Evolutionary conservation across 441 rosid genomes (phyloP), one percentile per base, ranked within the genome.

Genomic region (Erodium moschatum): DNA sequence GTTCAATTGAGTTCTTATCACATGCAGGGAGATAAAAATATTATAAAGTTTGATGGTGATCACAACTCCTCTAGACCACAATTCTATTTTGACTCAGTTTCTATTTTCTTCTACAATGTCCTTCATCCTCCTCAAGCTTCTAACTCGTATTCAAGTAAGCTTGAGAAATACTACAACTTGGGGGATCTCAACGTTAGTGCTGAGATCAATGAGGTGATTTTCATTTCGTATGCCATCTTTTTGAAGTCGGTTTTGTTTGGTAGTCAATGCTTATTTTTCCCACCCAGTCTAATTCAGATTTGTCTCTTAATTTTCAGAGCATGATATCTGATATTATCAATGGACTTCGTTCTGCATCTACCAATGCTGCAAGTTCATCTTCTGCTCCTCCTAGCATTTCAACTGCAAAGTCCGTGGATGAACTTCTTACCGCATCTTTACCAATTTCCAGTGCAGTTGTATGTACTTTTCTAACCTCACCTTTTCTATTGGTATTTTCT

Each of bases 1-100:
- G 6, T 60, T 68, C 60, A 67, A 68, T 52, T 6, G 62, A 24
- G 67, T 42, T 64, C 27, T 38, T 79, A 20, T 67, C 74, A 38
- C 79, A 33, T 40, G 56, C 87, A 93, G 98, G 98, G 98, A 61
- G 96, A 89, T 81, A 93, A 91, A 79, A 93, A 93, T 75, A 78
- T 93, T 70, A 89, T 93, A 74, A 89, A 86, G 77, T 93, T 93
- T 76, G 93, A 93, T 70, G 98, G 97, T 64, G 97, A 93, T 72
- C 97, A 91, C 80, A 93, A 93, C 78, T 83, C 97, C 52, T 87
- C 98, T 21, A 79, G 98, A 74, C 97, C 98, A 19, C 97, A 89
- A 60, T 89, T 84, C 74, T 93, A 81, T 75, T 91, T 88, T 69
- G 96, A 93, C 77, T 93, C 98, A 0, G 96, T 93, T 69, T 88